Conservation (phyloP, 2,329 filamentous ascomycete genomes). For the Verticillium longisporum region DNA sequence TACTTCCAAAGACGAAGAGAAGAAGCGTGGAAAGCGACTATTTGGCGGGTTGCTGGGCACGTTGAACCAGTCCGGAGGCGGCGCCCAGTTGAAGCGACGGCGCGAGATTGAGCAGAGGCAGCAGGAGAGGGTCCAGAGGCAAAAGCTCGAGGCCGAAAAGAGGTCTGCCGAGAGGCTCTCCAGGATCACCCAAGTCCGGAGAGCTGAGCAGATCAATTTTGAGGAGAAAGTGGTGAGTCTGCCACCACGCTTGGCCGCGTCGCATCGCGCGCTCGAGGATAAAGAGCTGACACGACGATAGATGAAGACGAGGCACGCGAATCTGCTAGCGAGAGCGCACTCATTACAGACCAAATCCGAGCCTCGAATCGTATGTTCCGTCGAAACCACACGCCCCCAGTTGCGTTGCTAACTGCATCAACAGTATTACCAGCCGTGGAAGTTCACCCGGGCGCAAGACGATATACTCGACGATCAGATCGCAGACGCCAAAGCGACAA, state of each 20-base stretch:
- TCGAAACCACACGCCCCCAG: not conserved
- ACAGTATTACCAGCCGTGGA: conserved; percentile 84
- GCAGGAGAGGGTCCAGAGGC: conserved; percentile 66
- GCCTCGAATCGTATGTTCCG: conserved; percentile 63
- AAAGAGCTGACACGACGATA: conserved; percentile 22
- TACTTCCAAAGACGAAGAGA: conserved; percentile 55
- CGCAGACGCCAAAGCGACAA: conserved; percentile 52
- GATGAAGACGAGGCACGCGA: conserved; percentile 71
- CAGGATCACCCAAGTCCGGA: conserved; percentile 53
- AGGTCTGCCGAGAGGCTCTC: conserved; percentile 59
- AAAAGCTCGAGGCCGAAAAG: conserved; percentile 65
- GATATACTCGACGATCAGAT: conserved; percentile 65
- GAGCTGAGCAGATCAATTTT: conserved; percentile 64
- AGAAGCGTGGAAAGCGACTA: conserved; percentile 74
- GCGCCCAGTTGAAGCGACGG: conserved; percentile 59
- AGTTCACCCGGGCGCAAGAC: conserved; percentile 62
- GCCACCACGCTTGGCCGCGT: conserved; percentile 26
- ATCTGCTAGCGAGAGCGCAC: conserved; percentile 63
- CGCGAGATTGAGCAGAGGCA: conserved; percentile 78
- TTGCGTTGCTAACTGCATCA: conserved; percentile 1
- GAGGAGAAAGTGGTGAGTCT: conserved; percentile 63
- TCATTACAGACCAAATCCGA: conserved; percentile 66
- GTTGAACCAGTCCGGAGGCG: conserved; percentile 64
- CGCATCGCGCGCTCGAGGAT: not conserved
- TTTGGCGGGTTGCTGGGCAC: conserved; percentile 79